Base-by-base conservation (phyloP, 1,139 yeast species). In the Pichia sp. region DNA sequence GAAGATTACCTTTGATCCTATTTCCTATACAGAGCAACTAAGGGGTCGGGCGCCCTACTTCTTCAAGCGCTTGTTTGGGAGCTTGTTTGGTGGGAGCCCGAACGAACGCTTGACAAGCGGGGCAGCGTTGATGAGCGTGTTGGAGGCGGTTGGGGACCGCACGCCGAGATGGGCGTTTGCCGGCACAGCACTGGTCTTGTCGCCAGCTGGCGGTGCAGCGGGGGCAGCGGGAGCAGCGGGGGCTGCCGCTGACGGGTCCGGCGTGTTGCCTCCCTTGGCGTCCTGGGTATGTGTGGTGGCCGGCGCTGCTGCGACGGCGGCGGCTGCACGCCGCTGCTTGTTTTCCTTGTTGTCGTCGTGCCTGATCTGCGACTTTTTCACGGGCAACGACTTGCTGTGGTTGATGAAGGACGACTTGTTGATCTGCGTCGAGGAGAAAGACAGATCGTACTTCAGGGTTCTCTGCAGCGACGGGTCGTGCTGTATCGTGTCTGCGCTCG, bases 331-430 rank as follows among this genome's bases (percentile, higher is more conserved):
- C 10, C 49, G 43, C 19, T 34, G 23, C 40, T 47, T 53, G 30
- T 59, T 61, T 36, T 61, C 64, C 46, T 58, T 59, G 38, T 60
- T 60, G 8, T 58, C 57, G n/a, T 55, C 54, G 23, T 30, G 44
- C 4, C 49, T 42, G 34, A 47, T 31, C 7, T 56, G 51, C 1
- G 77, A 54, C 57, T 82, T 69, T 56, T 78, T 80, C 2, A 82
- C 72, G 0, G 87, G 87, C 0, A 80, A 77, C 0, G 87, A 82
- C 59, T 75, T 81, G 1, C 75, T 73, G 8, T 83, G 87, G 64
- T 83, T 86, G 13, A 83, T 71, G 0, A 83, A 60, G 5, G 55
- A 50, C 1, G 65, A 80, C 48, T 83, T 72, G 55, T 78, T 71
- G 15, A 81, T 74, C 44, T 77, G 75, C 11, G 81, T 80, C 1